Evolutionary conservation across 768 basidiomycete genomes (phyloP).

Genomic region (Suillus clintonianus): DNA sequence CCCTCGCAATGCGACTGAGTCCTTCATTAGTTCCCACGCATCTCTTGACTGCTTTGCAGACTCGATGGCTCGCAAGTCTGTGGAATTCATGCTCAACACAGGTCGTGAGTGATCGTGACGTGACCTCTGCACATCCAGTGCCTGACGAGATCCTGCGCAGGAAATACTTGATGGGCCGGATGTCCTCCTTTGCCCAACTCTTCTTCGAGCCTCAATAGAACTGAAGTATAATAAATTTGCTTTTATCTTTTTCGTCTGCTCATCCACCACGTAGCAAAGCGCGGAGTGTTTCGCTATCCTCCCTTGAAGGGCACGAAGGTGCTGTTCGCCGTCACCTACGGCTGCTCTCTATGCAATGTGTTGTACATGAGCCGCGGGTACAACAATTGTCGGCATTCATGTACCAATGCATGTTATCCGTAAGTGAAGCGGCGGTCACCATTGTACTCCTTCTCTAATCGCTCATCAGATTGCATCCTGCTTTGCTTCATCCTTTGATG

Average conservation of each 20-base stretch:
- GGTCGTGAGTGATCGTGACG: background rate
- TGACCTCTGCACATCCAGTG: background rate
- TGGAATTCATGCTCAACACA: constrained; percentile 36
- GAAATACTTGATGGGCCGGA: constrained; percentile 33
- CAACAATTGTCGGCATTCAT: constrained; percentile 44
- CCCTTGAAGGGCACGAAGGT: constrained; percentile 39
- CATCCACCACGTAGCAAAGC: constrained; percentile 39
- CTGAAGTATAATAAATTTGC: constrained; percentile 37
- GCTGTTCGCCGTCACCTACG: constrained; percentile 40
- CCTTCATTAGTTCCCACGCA: constrained; percentile 32
- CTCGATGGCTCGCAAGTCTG: constrained; percentile 52
- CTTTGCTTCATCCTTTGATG: constrained; percentile 44
- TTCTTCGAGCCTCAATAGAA: constrained; percentile 38
- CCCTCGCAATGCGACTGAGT: constrained; percentile 1
- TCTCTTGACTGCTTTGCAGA: constrained; percentile 36
- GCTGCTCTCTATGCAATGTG: constrained; percentile 42
- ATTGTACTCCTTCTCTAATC: constrained; percentile 7
- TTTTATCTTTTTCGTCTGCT: background rate
- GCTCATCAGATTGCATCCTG: constrained; percentile 43
- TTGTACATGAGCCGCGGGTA: constrained; percentile 38
- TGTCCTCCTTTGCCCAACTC: constrained; percentile 46
- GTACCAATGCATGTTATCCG: constrained; percentile 43
- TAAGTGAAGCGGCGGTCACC: constrained; percentile 24
- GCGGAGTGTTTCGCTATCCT: constrained; percentile 39
- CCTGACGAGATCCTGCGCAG: constrained; percentile 16